Conservation (phyloP, 2,329 filamentous ascomycete species). For the Colletotrichum simmondsii region DNA sequence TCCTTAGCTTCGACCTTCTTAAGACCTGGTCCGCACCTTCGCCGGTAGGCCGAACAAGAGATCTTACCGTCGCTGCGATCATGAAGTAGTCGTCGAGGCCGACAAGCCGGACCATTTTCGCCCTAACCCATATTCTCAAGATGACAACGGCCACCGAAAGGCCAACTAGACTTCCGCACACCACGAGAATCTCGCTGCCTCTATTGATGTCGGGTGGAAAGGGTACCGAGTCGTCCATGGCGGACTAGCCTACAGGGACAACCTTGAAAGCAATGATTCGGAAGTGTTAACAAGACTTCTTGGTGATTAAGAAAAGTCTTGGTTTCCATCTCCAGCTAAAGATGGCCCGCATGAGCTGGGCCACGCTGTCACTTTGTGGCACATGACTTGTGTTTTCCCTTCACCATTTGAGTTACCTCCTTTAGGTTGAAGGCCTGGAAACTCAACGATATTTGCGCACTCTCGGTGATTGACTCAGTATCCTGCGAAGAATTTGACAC, state of each 20-base stretch:
- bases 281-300: not conserved
- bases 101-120: slow-evolving; percentile 38
- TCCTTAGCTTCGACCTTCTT: not conserved
- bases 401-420: too few species aligned
- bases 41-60: too few species aligned
- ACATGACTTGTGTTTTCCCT: too few species aligned
- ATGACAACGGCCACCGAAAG: slow-evolving; percentile 39
- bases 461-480: too few species aligned
- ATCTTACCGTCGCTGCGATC: slow-evolving; percentile 40
- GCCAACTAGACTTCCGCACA: slow-evolving; percentile 40
- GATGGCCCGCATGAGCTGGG: too few species aligned
- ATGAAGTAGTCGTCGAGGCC: slow-evolving; percentile 43
- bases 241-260: not conserved
- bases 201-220: slow-evolving; percentile 41
- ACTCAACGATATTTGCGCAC: too few species aligned
- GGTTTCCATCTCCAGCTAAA: too few species aligned
- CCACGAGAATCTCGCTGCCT: slow-evolving; percentile 43
- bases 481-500: too few species aligned
- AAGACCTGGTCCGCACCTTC: not conserved
- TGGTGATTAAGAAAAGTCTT: too few species aligned
- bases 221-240: not conserved
- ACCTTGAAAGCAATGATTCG: not conserved
- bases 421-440: too few species aligned
- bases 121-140: slow-evolving; percentile 41
- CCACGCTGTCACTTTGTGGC: too few species aligned